Percentiles rank a stretch among this genome's conserved stretches.
These are phyloP conservation scores for Aureobasidium sp. DNA, from an alignment of 2,329 filamentous ascomycete genomes.

Conservation along the genomic window DNA sequence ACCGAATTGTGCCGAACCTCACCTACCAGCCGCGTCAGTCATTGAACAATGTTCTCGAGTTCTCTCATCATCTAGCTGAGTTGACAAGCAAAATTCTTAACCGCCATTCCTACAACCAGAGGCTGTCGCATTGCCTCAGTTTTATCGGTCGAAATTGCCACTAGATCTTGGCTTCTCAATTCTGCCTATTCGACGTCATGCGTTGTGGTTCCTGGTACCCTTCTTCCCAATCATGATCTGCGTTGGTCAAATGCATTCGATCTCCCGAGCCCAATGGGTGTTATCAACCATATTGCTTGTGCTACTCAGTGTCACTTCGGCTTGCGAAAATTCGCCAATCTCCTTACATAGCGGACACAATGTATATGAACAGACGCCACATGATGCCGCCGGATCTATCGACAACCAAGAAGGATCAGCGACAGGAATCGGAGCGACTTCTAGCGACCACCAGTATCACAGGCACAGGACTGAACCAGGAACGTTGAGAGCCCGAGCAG, in stretches of 20 bases:
- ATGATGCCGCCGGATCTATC: neutral
- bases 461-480: neutral
- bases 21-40: neutral
- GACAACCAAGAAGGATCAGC: too few relatives aligned
- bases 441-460: neutral
- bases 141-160: too few relatives aligned
- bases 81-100: neutral
- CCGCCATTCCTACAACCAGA: neutral
- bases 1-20: neutral
- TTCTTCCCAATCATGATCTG: neutral
- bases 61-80: neutral
- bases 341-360: neutral
- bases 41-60: neutral
- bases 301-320: neutral
- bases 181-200: slow-evolving; percentile 3
- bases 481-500: neutral
- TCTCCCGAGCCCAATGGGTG: neutral
- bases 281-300: neutral
- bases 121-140: neutral
- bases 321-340: neutral
- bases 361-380: neutral
- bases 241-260: neutral
- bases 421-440: neutral
- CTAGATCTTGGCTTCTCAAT: neutral
- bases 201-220: neutral